phyloP scores from a whole-genome alignment of 2,329 filamentous ascomycete genomes.

The Camillea tinctor region DNA sequence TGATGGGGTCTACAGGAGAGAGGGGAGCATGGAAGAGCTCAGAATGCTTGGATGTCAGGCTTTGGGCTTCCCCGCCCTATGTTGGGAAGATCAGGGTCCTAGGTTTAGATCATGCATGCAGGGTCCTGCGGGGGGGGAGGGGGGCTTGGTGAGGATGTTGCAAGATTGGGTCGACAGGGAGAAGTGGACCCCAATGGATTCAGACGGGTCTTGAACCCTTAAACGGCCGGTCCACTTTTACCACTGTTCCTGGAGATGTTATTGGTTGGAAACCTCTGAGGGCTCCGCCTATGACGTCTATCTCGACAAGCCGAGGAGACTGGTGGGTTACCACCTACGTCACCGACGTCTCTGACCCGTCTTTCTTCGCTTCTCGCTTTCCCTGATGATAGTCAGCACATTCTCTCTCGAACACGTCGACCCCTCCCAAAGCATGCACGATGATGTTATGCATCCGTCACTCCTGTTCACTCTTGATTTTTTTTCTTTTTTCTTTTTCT shows the following conservation, averaged over 20 bases:
- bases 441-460: slow-evolving; percentile 23
- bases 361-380: slow-evolving; percentile 13
- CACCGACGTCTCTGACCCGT: neutral
- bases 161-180: neutral
- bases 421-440: slow-evolving; percentile 9
- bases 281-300: neutral
- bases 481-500: neutral
- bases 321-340: neutral
- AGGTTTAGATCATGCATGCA: slow-evolving; percentile 27
- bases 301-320: neutral
- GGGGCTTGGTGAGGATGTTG: neutral
- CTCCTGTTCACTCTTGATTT: slow-evolving; percentile 1
- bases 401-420: slow-evolving; percentile 3
- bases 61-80: neutral
- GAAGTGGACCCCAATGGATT: neutral
- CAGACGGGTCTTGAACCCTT: neutral
- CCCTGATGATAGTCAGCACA: slow-evolving; percentile 15
- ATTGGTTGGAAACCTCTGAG: neutral
- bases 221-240: neutral
- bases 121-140: slow-evolving; percentile 24
- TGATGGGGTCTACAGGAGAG: neutral
- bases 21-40: neutral
- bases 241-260: neutral
- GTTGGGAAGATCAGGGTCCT: slow-evolving; percentile 29
- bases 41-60: neutral